Evolutionary conservation across 192 early-diverging fungal species (phyloP).

Genomic region (Entophlyctis luteolus): DNA sequence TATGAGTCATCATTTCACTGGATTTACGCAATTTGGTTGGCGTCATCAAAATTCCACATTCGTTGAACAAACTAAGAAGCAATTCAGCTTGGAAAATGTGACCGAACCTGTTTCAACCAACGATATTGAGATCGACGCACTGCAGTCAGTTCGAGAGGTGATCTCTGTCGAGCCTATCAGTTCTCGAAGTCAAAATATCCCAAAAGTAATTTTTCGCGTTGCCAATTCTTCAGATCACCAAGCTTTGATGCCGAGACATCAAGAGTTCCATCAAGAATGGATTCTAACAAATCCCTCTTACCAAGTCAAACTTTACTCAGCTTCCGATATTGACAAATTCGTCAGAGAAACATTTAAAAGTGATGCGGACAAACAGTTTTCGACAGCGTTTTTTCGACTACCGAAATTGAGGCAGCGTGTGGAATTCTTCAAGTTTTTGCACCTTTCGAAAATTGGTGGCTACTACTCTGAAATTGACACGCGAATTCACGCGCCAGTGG

Average conservation of each 20-base stretch:
- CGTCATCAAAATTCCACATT: neutral
- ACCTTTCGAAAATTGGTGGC: neutral
- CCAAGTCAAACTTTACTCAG: neutral
- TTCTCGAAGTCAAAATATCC: neutral
- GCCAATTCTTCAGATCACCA: neutral
- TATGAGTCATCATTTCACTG: slow-evolving; percentile 20
- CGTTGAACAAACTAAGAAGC: neutral
- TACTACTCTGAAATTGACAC: slow-evolving; percentile 9
- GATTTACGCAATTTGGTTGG: slow-evolving; percentile 19
- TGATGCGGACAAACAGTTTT: neutral
- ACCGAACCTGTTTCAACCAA: neutral
- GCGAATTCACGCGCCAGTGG: neutral
- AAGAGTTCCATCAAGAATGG: neutral
- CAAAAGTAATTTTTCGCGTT: slow-evolving; percentile 14
- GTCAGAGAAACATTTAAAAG: neutral
- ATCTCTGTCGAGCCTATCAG: neutral
- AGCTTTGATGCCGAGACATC: neutral
- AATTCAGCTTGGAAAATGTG: neutral
- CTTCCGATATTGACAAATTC: slow-evolving; percentile 1
- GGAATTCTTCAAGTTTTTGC: slow-evolving; percentile 10
- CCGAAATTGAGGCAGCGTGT: slow-evolving; percentile 2
- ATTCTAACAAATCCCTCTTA: neutral
- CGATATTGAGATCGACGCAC: neutral
- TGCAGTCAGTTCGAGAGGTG: neutral
- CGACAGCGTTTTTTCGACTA: slow-evolving; percentile 3